Conservation (phyloP, 208 protist genomes). For the Leishmania arabica region DNA sequence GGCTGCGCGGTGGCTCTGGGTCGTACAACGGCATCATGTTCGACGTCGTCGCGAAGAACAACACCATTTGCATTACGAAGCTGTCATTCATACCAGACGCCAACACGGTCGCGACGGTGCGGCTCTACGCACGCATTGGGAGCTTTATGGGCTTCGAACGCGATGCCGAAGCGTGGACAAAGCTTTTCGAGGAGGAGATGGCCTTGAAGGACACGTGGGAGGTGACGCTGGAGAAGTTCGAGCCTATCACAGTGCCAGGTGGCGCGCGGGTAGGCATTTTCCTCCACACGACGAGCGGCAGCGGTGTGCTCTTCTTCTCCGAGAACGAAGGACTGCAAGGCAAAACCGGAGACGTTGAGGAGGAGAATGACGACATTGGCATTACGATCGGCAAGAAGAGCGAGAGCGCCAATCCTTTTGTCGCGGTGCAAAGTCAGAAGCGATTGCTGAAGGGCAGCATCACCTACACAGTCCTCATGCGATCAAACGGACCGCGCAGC, state of each 20-base stretch:
- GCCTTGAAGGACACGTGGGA: constrained; percentile 60
- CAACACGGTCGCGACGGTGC: constrained; percentile 57
- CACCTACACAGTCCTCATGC: constrained; percentile 73
- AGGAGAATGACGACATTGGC: constrained; percentile 85
- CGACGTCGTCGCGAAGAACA: constrained; percentile 80
- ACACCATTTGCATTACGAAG: constrained; percentile 65
- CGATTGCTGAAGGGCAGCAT: constrained; percentile 81
- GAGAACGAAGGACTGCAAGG: constrained; percentile 76
- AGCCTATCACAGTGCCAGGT: constrained; percentile 68
- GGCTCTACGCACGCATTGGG: constrained; percentile 71
- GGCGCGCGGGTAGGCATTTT: constrained; percentile 72
- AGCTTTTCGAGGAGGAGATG: constrained; percentile 59
- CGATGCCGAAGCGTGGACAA: constrained; percentile 47
- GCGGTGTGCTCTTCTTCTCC: constrained; percentile 84
- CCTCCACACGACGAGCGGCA: constrained; percentile 83
- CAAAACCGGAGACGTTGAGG: constrained; percentile 67
- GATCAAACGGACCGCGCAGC: constrained; percentile 56
- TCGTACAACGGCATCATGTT: constrained; percentile 94
- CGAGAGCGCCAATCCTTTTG: constrained; percentile 71
- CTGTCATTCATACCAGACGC: constrained; percentile 85
- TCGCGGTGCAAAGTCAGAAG: constrained; percentile 74
- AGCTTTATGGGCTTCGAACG: constrained; percentile 78
- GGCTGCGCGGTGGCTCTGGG: constrained; percentile 58
- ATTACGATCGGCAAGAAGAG: constrained; percentile 89
- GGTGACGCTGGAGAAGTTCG: constrained; percentile 63